Evolutionary conservation across 2,329 filamentous ascomycete species (phyloP).

Genomic region (Penicillium glabrum): DNA sequence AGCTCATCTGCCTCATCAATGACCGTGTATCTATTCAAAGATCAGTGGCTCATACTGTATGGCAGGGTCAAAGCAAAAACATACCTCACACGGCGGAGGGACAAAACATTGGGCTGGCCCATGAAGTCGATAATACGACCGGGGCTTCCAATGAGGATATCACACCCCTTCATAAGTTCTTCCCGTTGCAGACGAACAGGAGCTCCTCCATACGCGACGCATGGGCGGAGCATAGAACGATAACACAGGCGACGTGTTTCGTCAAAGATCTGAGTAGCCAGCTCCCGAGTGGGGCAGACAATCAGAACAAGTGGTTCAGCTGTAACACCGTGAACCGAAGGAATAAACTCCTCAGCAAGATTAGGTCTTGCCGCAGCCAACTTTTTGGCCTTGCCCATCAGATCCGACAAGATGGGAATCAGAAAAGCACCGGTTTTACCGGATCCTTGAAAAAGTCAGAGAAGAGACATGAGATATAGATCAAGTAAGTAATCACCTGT

Average conservation of each 20-base stretch:
- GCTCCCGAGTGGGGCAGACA: conserved; percentile 81
- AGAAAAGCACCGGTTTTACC: conserved; percentile 95
- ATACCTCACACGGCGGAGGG: conserved; percentile 73
- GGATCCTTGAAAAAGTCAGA: conserved; percentile 63
- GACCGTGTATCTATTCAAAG: conserved; percentile 57
- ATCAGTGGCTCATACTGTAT: background rate
- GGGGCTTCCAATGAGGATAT: conserved; percentile 83
- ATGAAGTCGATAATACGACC: conserved; percentile 87
- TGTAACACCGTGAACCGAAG: conserved; percentile 54
- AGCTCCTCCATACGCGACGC: conserved; percentile 83
- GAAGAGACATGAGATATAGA: background rate
- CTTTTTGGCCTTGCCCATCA: conserved; percentile 96
- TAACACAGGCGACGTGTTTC: conserved; percentile 93
- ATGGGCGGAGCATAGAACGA: conserved; percentile 88
- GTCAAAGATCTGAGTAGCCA: conserved; percentile 93
- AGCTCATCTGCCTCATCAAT: conserved; percentile 97
- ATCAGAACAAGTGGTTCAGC: conserved; percentile 89
- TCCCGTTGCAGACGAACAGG: conserved; percentile 67
- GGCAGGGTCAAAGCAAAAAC: background rate
- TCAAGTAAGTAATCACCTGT: conserved; percentile 64
- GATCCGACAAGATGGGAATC: conserved; percentile 80
- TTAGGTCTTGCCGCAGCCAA: conserved; percentile 74
- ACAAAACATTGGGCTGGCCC: conserved; percentile 65
- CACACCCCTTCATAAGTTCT: conserved; percentile 80
- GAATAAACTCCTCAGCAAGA: conserved; percentile 53